These are phyloP conservation scores for Solanum habrochaites DNA, from an alignment of 257 asterid genomes.

Conservation along the genomic window DNA sequence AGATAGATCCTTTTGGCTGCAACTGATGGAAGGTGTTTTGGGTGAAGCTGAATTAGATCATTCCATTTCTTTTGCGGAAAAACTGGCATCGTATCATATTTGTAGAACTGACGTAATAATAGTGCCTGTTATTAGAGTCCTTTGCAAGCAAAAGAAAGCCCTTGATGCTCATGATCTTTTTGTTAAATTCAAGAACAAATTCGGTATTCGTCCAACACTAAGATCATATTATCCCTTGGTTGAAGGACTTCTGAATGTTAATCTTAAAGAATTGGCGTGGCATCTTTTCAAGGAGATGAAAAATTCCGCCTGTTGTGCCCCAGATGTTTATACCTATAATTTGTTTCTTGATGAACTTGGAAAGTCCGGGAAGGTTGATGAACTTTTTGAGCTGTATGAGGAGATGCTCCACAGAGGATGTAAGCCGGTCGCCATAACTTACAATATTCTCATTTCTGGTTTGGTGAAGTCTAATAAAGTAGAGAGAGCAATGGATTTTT, in stretches of 20 bases:
- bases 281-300: slow-evolving; percentile 61
- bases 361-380: slow-evolving; percentile 54
- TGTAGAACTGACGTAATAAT: slow-evolving; percentile 61
- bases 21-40: slow-evolving; percentile 46
- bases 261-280: slow-evolving; percentile 56
- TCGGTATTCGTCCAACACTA: slow-evolving; percentile 36
- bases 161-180: slow-evolving; percentile 54
- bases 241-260: slow-evolving; percentile 64
- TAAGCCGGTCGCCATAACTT: slow-evolving; percentile 55
- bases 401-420: slow-evolving; percentile 72
- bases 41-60: slow-evolving; percentile 48
- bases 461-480: slow-evolving; percentile 62
- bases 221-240: slow-evolving; percentile 54
- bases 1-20: slow-evolving; percentile 54
- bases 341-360: slow-evolving; percentile 80
- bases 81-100: slow-evolving; percentile 36
- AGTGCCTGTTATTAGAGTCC: slow-evolving; percentile 44
- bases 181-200: slow-evolving; percentile 34
- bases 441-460: slow-evolving; percentile 75
- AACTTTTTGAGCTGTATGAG: slow-evolving; percentile 51
- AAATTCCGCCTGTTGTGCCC: slow-evolving; percentile 40
- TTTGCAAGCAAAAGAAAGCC: slow-evolving; percentile 67
- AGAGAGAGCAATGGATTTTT: slow-evolving; percentile 61
- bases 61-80: slow-evolving; percentile 56
- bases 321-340: slow-evolving; percentile 64